phyloP scores from a whole-genome alignment of 176 grass and related monocot genomes.

The Puya raimondii region DNA sequence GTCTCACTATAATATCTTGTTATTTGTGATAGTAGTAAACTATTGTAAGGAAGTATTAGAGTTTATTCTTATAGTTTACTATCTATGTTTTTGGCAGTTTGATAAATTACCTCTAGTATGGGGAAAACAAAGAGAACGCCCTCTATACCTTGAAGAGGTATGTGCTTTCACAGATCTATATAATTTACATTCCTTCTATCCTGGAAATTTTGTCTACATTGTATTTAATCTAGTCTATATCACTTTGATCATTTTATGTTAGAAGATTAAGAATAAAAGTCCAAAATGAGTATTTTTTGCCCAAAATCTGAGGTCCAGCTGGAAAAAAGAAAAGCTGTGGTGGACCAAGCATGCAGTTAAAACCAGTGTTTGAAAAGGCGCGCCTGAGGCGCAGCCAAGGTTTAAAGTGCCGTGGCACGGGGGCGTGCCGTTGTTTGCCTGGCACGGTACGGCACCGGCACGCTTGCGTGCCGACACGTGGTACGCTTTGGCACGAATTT shows the following conservation, averaged over 20 bases:
- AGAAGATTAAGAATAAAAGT: not conserved
- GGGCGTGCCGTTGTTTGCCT: no score
- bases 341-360: no score
- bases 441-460: no score
- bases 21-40: conserved; percentile 3
- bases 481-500: no score
- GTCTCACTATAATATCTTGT: not conserved
- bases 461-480: no score
- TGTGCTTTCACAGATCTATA: not conserved
- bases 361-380: no score
- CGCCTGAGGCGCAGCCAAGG: no score
- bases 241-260: not conserved
- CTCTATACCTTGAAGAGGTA: conserved; percentile 85
- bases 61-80: not conserved
- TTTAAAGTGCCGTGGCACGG: no score
- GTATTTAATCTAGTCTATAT: not conserved
- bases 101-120: conserved; percentile 73
- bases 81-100: conserved; percentile 46
- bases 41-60: not conserved
- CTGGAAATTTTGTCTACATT: not conserved
- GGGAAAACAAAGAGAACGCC: conserved; percentile 74
- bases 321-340: no score
- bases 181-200: not conserved
- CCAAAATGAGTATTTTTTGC: no score
- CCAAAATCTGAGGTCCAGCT: no score